phyloP scores from a whole-genome alignment of 2,329 filamentous ascomycete species.

The Xylariales sp. region DNA sequence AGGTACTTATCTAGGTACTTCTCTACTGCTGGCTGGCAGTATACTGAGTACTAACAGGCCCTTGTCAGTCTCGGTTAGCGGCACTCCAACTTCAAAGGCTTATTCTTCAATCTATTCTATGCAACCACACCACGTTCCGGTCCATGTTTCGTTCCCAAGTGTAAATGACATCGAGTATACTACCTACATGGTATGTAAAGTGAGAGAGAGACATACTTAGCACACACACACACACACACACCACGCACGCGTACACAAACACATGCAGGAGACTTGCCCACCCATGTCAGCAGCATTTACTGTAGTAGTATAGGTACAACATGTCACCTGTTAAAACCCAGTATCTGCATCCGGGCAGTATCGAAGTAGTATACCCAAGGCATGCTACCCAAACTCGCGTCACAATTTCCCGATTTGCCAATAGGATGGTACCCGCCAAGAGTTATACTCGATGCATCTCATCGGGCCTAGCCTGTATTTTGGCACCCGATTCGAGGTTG shows the following conservation, averaged over 20 bases:
- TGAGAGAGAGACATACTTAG: too few species aligned
- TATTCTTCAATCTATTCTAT: slow-evolving; percentile 5
- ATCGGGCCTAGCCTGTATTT: slow-evolving; percentile 26
- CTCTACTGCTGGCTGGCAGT: too few species aligned
- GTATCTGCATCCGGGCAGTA: slow-evolving; percentile 7
- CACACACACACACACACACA: neutral
- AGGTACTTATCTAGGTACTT: too few species aligned
- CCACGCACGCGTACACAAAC: neutral
- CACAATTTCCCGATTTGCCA: slow-evolving; percentile 31
- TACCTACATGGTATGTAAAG: too few species aligned
- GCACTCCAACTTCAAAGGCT: neutral
- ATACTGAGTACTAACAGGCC: neutral
- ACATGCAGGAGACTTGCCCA: neutral
- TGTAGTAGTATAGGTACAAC: neutral
- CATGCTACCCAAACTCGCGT: slow-evolving; percentile 33
- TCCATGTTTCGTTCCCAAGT: slow-evolving; percentile 6
- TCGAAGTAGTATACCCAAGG: neutral
- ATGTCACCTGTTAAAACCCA: neutral
- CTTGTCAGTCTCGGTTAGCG: slow-evolving; percentile 15
- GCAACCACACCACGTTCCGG: slow-evolving; percentile 22
- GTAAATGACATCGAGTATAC: slow-evolving; percentile 2
- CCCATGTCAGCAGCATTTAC: slow-evolving; percentile 8
- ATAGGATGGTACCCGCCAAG: slow-evolving; percentile 25
- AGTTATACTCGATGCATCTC: slow-evolving; percentile 22
- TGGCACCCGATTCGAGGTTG: slow-evolving; percentile 28